These are phyloP conservation scores for Arctium lappa DNA, from an alignment of 129 eudicot species.

Conservation along the genomic window DNA sequence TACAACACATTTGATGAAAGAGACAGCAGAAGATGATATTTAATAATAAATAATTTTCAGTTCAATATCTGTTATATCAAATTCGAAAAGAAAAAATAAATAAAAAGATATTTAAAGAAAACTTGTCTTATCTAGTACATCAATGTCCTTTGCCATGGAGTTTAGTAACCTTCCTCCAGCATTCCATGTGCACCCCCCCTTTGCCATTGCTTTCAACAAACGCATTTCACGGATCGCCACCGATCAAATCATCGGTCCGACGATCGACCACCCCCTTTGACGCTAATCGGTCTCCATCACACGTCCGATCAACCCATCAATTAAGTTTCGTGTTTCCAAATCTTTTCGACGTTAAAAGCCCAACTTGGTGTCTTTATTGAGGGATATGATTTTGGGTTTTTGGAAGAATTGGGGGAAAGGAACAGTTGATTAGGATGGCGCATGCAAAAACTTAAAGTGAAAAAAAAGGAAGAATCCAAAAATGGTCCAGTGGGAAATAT, in stretches of 20 bases:
- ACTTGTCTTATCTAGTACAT: background rate
- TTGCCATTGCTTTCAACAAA: conserved; percentile 8
- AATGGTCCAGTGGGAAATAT: conserved; percentile 6
- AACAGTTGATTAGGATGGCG: conserved; percentile 14
- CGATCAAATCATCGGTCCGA: conserved; percentile 4
- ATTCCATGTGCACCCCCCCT: conserved; percentile 25
- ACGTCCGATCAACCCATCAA: background rate
- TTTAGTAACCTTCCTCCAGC: conserved; percentile 19
- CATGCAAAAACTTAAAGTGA: background rate
- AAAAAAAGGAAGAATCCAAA: conserved; percentile 8
- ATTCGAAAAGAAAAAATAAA: background rate
- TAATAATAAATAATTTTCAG: background rate
- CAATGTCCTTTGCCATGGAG: conserved; percentile 24
- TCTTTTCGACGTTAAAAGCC: background rate
- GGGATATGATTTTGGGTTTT: conserved; percentile 3
- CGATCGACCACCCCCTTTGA: background rate
- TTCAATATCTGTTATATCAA: background rate
- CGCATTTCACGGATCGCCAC: conserved; percentile 9
- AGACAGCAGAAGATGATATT: no score
- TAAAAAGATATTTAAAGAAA: background rate
- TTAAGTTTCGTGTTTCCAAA: background rate
- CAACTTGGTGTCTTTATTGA: background rate
- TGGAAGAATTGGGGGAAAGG: conserved; percentile 20
- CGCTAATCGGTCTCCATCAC: background rate
- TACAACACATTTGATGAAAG: no score